phyloP scores from a whole-genome alignment of 805 yeast genomes.

The Yamadazyma paraphyllophila region DNA sequence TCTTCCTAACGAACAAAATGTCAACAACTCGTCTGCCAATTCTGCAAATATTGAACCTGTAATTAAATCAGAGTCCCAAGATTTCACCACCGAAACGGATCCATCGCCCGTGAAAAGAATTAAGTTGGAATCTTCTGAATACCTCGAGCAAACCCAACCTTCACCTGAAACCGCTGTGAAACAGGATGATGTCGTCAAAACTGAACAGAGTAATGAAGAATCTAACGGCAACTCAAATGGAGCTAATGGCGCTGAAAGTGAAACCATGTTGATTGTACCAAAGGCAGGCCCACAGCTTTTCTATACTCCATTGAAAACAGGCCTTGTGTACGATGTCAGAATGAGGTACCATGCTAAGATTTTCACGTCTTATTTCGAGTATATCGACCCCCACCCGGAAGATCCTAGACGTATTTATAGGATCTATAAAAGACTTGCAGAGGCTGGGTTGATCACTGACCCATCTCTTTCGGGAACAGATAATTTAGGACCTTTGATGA shows the following conservation, averaged over 20 bases:
- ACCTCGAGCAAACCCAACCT: background rate
- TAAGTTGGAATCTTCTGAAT: background rate
- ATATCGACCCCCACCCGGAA: conserved; percentile 98
- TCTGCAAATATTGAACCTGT: background rate
- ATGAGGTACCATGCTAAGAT: conserved; percentile 97
- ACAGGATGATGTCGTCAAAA: background rate
- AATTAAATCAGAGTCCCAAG: background rate
- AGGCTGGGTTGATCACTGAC: conserved; percentile 85
- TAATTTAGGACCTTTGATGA: conserved; percentile 82
- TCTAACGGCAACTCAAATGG: background rate
- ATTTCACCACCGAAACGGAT: background rate
- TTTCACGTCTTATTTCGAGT: conserved; percentile 86
- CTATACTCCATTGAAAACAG: conserved; percentile 80
- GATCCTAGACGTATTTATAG: conserved; percentile 96
- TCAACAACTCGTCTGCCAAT: conserved; percentile 1
- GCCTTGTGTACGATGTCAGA: conserved; percentile 91
- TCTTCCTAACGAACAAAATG: background rate
- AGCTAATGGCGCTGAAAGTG: background rate
- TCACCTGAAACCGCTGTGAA: background rate
- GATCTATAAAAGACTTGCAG: conserved; percentile 89
- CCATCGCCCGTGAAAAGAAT: background rate
- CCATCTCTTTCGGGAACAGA: conserved; percentile 69
- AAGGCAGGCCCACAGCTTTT: conserved; percentile 62
- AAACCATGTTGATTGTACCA: conserved; percentile 43
- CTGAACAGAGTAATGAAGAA: background rate